Evolutionary conservation across 495 filamentous ascomycete species (phyloP), one percentile per base, ranked within the genome.

Genomic region (Cercophora newfieldiana): DNA sequence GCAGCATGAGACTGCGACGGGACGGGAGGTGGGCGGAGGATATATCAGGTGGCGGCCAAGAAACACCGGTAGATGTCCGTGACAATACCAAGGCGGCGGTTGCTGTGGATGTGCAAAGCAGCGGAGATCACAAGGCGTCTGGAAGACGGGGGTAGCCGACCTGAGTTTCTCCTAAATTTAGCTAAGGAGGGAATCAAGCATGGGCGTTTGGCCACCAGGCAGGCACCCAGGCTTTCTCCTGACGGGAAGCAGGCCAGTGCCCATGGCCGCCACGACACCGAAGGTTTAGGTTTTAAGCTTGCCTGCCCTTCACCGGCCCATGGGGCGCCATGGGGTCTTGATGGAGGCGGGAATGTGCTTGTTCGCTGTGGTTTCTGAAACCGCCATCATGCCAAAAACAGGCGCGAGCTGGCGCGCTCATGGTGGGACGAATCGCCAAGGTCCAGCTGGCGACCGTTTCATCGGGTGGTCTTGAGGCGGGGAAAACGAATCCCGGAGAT

Each of bases 291-390:
- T 19, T 53, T 22, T 26, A 26, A 53, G 21, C 50, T 53, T 53
- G n/a, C 19, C 14, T 53, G 2, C 8, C 10, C 21, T 53, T 7
- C 19, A 19, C 50, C 7, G 21, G 4, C 2, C 4, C 50, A 26
- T 7, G 50, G 50, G 50, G 21, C 19, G 50, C 10, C 16, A 19
- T n/a, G n/a, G 50, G 8, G 50, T 7, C 24, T 14, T 22, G 37
- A 44, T 44, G 37, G 37, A 44, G 37, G 37, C 10, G 37, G 12
- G 4, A 8, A 14, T 8, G 37, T 22, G n/a, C 50, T 44, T 44
- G 37, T 44, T 44, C 37, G 37, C 10, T 53, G 50, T 53, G 21
- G 50, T 53, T 53, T 53, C 50, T 53, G 50, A 53, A 53, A 53
- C 50, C n/a, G 21, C 50, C 50, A 26, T 53, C 50, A 26, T 53